phyloP scores from a whole-genome alignment of 2,329 filamentous ascomycete genomes.

The Arthroderma sp. region DNA sequence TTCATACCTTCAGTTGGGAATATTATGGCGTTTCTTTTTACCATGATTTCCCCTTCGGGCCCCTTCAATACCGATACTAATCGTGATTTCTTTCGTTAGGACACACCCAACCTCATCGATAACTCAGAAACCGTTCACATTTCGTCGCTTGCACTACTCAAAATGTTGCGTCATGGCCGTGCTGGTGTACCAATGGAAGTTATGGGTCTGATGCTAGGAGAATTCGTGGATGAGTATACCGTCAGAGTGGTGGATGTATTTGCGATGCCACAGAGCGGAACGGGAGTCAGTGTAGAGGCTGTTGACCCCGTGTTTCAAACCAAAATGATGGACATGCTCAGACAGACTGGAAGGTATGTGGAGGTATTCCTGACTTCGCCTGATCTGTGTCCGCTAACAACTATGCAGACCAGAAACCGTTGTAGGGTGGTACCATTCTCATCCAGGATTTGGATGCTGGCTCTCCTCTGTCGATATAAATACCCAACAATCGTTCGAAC shows the following conservation, averaged over 20 bases:
- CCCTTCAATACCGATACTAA: no score
- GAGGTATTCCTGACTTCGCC: conserved; percentile 12
- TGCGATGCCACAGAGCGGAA: conserved; percentile 97
- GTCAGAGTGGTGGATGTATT: conserved; percentile 97
- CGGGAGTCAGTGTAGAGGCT: conserved; percentile 93
- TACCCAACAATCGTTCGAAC: conserved; percentile 99
- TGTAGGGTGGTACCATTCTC: conserved; percentile 98
- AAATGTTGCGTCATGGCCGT: conserved; percentile 96
- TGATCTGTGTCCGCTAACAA: neutral
- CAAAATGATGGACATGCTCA: conserved; percentile 99
- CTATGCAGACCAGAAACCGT: conserved; percentile 72
- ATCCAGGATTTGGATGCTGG: conserved; percentile 98
- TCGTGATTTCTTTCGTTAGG: conserved; percentile 45
- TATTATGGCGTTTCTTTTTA: neutral
- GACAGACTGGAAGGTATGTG: conserved; percentile 80
- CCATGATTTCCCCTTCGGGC: neutral
- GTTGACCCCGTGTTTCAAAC: conserved; percentile 98
- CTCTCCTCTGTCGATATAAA: conserved; percentile 98
- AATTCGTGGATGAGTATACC: conserved; percentile 98
- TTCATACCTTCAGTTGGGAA: conserved; percentile 1
- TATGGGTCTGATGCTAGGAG: conserved; percentile 97
- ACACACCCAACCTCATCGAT: conserved; percentile 84
- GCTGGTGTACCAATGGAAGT: conserved; percentile 99
- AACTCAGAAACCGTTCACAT: conserved; percentile 99
- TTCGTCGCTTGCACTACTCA: conserved; percentile 87